Conservation (phyloP, 2,329 filamentous ascomycete species). For the Myotisia sp. region DNA sequence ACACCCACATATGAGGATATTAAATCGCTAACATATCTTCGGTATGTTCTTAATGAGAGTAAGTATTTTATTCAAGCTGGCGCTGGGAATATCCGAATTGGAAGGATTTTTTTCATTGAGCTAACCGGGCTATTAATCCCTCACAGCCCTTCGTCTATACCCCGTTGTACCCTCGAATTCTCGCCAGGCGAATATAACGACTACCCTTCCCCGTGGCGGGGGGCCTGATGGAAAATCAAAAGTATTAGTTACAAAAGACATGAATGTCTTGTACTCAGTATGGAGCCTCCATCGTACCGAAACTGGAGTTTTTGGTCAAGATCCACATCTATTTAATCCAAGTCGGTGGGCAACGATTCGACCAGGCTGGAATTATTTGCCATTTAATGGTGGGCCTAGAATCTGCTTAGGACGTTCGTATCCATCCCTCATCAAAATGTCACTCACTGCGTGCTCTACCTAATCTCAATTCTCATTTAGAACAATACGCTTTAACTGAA, state of each 20-base stretch:
- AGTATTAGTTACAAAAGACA: slow-evolving; percentile 35
- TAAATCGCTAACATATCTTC: slow-evolving; percentile 28
- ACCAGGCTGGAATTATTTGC: slow-evolving; percentile 57
- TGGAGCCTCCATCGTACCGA: slow-evolving; percentile 39
- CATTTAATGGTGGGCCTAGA: slow-evolving; percentile 60
- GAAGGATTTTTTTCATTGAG: neutral
- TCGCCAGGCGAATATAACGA: slow-evolving; percentile 37
- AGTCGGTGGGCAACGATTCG: slow-evolving; percentile 54
- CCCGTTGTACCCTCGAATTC: slow-evolving; percentile 43
- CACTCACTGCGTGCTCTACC: neutral
- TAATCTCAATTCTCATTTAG: slow-evolving; percentile 2
- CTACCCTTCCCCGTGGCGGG: slow-evolving; percentile 37
- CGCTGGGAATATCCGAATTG: neutral
- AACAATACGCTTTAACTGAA: slow-evolving; percentile 46
- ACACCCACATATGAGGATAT: slow-evolving; percentile 32
- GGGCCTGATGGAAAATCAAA: slow-evolving; percentile 34
- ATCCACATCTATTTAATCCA: slow-evolving; percentile 35
- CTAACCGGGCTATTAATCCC: neutral
- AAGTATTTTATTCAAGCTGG: neutral
- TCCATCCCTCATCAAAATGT: neutral
- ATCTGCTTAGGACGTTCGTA: slow-evolving; percentile 44
- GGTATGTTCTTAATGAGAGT: slow-evolving; percentile 26
- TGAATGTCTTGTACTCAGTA: slow-evolving; percentile 30
- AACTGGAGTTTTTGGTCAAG: slow-evolving; percentile 28
- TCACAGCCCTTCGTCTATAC: slow-evolving; percentile 36